Evolutionary conservation across 176 grass and related monocot species (phyloP).

Genomic region (Oryza brachyantha): DNA sequence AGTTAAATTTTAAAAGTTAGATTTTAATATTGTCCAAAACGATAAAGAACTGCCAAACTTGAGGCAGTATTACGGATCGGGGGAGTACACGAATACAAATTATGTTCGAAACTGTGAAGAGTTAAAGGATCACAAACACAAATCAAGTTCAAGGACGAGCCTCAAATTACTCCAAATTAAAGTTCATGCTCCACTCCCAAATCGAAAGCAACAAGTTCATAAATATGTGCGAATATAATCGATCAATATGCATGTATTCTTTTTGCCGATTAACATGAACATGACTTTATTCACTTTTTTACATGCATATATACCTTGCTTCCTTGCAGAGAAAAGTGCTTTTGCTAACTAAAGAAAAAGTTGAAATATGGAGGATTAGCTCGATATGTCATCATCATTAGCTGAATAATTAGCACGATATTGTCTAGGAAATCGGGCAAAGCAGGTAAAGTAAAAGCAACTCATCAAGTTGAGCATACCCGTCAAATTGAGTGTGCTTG

Average conservation of each 20-base stretch:
- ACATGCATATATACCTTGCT: slow-evolving; percentile 16
- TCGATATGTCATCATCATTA: not conserved
- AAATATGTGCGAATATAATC: not conserved
- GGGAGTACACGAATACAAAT: too few relatives aligned
- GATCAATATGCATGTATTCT: not conserved
- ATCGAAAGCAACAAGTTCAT: not conserved
- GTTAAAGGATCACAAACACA: not conserved
- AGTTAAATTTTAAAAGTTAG: too few relatives aligned
- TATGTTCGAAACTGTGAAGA: too few relatives aligned
- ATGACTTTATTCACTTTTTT: slow-evolving; percentile 21
- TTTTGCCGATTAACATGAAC: not conserved
- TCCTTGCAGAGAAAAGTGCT: slow-evolving; percentile 9
- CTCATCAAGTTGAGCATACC: not conserved
- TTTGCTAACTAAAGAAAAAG: not conserved
- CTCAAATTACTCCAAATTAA: not conserved
- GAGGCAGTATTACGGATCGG: too few relatives aligned
- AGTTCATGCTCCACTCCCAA: too few relatives aligned
- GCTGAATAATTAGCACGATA: not conserved
- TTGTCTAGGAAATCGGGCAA: not conserved
- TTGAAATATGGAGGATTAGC: not conserved
- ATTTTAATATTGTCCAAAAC: too few relatives aligned
- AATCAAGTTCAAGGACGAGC: not conserved
- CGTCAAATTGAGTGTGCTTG: not conserved
- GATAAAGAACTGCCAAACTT: too few relatives aligned
- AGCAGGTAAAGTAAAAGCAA: not conserved